phyloP scores from a whole-genome alignment of 768 basidiomycete genomes.

The Trichaptum fuscoviolaceum region DNA sequence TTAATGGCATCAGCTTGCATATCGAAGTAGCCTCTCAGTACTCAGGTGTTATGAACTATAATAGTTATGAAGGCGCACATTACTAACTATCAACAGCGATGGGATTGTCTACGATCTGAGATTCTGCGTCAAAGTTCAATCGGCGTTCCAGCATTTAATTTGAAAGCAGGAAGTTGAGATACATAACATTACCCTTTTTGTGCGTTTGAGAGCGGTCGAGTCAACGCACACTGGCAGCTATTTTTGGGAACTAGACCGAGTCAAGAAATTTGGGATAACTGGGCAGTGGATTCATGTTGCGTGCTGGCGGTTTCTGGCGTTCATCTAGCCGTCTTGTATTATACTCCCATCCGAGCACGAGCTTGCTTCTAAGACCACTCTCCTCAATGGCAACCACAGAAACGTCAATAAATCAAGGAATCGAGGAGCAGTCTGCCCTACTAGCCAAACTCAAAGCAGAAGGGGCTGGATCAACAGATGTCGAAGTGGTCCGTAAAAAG shows the following conservation, averaged over 20 bases:
- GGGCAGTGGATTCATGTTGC: neutral
- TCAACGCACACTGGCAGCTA: neutral
- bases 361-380: neutral
- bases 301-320: neutral
- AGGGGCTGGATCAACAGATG: conserved; percentile 37
- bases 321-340: neutral
- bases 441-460: conserved; percentile 60
- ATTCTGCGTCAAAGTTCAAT: too few relatives aligned
- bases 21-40: too few relatives aligned
- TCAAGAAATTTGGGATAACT: conserved; percentile 1
- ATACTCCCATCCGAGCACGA: neutral
- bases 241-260: neutral
- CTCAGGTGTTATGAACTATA: too few relatives aligned
- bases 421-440: conserved; percentile 48
- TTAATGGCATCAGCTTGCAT: too few relatives aligned
- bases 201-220: neutral
- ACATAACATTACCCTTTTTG: too few relatives aligned
- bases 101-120: too few relatives aligned
- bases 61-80: too few relatives aligned
- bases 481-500: conserved; percentile 64
- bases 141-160: too few relatives aligned
- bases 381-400: neutral
- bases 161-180: too few relatives aligned
- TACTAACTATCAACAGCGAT: too few relatives aligned
- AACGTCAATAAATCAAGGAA: conserved; percentile 14